Conservation (phyloP, 495 filamentous ascomycete genomes). For the Xylaria grammica region DNA sequence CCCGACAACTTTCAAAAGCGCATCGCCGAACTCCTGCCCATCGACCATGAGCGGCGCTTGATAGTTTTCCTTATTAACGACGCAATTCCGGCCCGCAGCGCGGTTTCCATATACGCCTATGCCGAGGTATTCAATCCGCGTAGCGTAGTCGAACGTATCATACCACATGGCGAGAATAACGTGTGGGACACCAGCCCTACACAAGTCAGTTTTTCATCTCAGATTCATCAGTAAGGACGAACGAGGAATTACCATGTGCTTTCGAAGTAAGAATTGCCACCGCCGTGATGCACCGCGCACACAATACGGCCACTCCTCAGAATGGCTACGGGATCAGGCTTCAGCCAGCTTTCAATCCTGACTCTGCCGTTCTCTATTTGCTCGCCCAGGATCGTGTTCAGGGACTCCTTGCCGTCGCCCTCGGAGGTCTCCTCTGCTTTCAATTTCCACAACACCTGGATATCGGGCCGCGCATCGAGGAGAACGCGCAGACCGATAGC, state of each 20-base stretch:
- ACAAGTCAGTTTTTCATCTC: background rate
- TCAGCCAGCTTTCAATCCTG: slow-evolving; percentile 43
- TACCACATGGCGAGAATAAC: slow-evolving; percentile 60
- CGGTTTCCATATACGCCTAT: slow-evolving; percentile 57
- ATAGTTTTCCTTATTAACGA: slow-evolving; percentile 17
- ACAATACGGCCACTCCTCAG: slow-evolving; percentile 42
- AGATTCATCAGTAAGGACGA: no score
- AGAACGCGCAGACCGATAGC: slow-evolving; percentile 42
- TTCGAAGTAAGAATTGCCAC: slow-evolving; percentile 51
- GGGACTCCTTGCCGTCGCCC: slow-evolving; percentile 17
- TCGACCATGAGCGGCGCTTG: background rate
- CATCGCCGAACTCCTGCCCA: slow-evolving; percentile 2
- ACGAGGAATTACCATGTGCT: slow-evolving; percentile 40
- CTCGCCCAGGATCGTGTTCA: slow-evolving; percentile 20
- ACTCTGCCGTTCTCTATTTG: slow-evolving; percentile 32
- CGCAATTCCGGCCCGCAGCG: slow-evolving; percentile 37
- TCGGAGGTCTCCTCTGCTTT: slow-evolving; percentile 23
- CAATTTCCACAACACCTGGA: slow-evolving; percentile 55
- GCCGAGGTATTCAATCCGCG: slow-evolving; percentile 54
- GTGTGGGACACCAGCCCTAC: slow-evolving; percentile 55
- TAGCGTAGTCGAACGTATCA: slow-evolving; percentile 60
- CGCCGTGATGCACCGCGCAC: slow-evolving; percentile 52
- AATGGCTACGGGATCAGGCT: slow-evolving; percentile 43
- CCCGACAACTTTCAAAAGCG: background rate
- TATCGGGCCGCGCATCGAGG: slow-evolving; percentile 30